A percentile compares a stretch with the other conserved stretches of the same genome.
Evolutionary conservation across 1,284 basidiomycete species (phyloP).

Genomic region (Puccinia hordei): DNA sequence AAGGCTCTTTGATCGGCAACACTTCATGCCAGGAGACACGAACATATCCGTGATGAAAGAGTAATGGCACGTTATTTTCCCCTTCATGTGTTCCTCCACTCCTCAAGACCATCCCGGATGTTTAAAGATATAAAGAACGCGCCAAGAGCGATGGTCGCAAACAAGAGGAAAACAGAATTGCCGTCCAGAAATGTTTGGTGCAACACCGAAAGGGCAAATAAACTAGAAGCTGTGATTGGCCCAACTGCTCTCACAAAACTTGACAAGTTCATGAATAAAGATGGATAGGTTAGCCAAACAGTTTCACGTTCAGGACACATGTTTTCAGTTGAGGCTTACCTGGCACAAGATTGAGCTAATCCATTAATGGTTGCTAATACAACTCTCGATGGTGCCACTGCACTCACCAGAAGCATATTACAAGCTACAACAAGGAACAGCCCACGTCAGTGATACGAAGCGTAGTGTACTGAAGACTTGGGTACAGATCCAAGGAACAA

Average conservation of each 20-base stretch:
- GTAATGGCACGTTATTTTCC: too few species aligned
- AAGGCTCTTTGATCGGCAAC: too few species aligned
- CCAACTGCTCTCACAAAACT: slow-evolving; percentile 37
- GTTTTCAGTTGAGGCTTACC: not conserved
- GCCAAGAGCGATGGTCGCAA: not conserved
- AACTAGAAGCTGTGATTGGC: slow-evolving; percentile 32
- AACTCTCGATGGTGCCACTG: slow-evolving; percentile 55
- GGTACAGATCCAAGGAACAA: not conserved
- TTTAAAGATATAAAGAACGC: not conserved
- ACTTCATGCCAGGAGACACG: too few species aligned
- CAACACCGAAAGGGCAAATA: slow-evolving; percentile 31
- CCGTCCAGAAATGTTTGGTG: slow-evolving; percentile 17
- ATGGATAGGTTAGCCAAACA: not conserved
- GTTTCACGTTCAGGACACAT: not conserved
- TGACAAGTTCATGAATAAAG: not conserved
- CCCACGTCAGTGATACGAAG: not conserved
- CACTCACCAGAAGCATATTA: slow-evolving; percentile 58
- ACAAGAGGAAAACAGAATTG: slow-evolving; percentile 21
- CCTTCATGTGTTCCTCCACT: slow-evolving; percentile 18
- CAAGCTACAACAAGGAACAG: slow-evolving; percentile 50
- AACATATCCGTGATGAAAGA: too few species aligned
- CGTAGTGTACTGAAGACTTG: not conserved
- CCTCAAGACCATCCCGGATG: slow-evolving; percentile 12
- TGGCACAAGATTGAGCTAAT: slow-evolving; percentile 54
- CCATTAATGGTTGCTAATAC: slow-evolving; percentile 58